Base-by-base conservation (phyloP, 495 filamentous ascomycete species). In the Hypoxylon lienhwacheense region DNA sequence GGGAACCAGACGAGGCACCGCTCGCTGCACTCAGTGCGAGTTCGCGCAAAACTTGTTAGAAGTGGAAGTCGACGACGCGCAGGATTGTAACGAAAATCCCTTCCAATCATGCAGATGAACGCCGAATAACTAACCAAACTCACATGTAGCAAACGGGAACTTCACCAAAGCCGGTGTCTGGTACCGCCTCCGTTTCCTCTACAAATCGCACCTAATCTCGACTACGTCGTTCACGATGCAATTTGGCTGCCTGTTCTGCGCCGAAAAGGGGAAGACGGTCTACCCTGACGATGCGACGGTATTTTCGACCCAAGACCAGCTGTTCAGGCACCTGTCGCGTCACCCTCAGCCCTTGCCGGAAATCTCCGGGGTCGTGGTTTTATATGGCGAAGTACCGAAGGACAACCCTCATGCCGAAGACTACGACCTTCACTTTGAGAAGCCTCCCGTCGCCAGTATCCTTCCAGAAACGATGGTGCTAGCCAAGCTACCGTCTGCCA, bases 341-440 rank as follows among this genome's bases (percentile, higher is more conserved):
- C 71, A 73, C 40, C 66, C 71, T 0, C 71, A 72, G 28, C 70
- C 76, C 5, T 48, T 77, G 1, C 64, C 74, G 0, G 46, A 62
- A 5, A 50, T 77, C 10, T 39, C 65, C 0, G 74, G 73, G 11
- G 50, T 76, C 3, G 59, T 53, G 0, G 64, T 74, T 4, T 43
- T 67, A 4, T 77, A 78, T 44, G 73, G 74, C 0, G 31, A 55
- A 22, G 19, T 63, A 36, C 28, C 47, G n/a, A 49, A 55, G 35
- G 31, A 36, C 36, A 43, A 63, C 16, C 39, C 61, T 5, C 17
- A 55, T 47, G 44, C 26, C 5, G 50, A 67, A 17, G 65, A 73
- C 37, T 77, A 74, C 31, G 74, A 78, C 41, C 26, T 78, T 10
- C 72, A 74, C 53, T 70, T 78, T 34, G 66, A 63, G 7, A 58